phyloP scores from a whole-genome alignment of 2,329 filamentous ascomycete species.

The Clarireedia sp. region DNA sequence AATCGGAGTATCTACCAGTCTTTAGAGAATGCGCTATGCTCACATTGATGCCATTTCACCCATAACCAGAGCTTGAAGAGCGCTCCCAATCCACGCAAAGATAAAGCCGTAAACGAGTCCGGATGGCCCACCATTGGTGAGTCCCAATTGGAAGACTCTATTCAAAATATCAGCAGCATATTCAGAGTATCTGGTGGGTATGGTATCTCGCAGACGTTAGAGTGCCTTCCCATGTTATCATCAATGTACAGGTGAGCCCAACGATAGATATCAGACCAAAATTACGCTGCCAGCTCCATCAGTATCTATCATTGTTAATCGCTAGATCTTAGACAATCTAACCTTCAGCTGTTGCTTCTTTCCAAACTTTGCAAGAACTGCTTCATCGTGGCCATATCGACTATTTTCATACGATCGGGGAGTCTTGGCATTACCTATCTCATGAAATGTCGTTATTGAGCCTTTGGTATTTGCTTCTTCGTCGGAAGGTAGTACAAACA shows the following conservation, averaged over 20 bases:
- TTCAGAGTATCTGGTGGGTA: background rate
- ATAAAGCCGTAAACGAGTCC: slow-evolving; percentile 5
- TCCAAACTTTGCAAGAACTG: slow-evolving; percentile 6
- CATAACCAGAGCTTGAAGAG: slow-evolving; percentile 5
- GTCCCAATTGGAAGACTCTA: slow-evolving; percentile 1
- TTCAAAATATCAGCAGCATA: background rate
- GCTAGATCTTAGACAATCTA: background rate
- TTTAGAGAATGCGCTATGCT: background rate
- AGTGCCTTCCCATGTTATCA: slow-evolving; percentile 7
- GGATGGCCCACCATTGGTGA: slow-evolving; percentile 2
- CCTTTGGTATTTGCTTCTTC: background rate
- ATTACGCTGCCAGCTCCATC: background rate
- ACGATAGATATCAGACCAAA: slow-evolving; percentile 1
- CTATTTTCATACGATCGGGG: background rate
- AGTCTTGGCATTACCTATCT: background rate
- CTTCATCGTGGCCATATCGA: slow-evolving; percentile 2
- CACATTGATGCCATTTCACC: slow-evolving; percentile 15
- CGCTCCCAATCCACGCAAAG: slow-evolving; percentile 2
- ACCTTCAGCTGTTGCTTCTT: slow-evolving; percentile 10
- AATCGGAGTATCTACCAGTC: background rate
- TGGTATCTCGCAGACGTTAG: background rate
- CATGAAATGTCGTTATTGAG: background rate
- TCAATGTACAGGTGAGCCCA: background rate
- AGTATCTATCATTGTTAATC: background rate
- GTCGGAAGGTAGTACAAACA: background rate